Evolutionary conservation across 1,284 basidiomycete genomes (phyloP).

Genomic region (Moesziomyces parantarcticus): DNA sequence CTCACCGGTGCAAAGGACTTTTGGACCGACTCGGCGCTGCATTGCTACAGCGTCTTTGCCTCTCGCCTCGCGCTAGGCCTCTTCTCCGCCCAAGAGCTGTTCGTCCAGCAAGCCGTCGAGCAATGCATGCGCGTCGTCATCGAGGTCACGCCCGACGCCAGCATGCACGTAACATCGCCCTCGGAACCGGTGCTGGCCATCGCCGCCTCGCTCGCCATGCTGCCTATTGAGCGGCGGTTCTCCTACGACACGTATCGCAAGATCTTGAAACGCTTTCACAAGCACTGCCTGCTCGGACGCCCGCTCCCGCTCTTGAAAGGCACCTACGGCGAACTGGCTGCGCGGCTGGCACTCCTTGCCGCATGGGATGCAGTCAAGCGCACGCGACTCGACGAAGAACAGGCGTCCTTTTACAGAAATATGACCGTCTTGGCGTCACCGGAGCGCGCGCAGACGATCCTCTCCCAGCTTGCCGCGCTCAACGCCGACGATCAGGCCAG

Average conservation of each 20-base stretch:
- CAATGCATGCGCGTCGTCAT: conserved; percentile 17
- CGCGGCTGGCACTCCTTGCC: conserved; percentile 7
- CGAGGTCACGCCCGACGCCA: background rate
- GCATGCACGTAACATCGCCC: conserved; percentile 3
- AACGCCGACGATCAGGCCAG: background rate
- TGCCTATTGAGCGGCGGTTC: background rate
- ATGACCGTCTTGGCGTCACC: background rate
- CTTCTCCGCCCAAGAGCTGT: background rate
- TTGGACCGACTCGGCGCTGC: background rate
- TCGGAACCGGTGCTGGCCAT: conserved; percentile 23
- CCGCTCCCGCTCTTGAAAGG: conserved; percentile 5
- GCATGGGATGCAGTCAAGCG: conserved; percentile 26
- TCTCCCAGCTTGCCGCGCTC: background rate
- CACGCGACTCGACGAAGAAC: too few species aligned
- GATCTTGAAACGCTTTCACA: conserved; percentile 2
- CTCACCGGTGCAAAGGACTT: background rate
- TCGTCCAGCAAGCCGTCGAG: conserved; percentile 3
- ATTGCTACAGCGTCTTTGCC: conserved; percentile 11
- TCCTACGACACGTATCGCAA: background rate
- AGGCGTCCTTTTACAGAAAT: background rate
- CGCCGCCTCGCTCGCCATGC: conserved; percentile 15
- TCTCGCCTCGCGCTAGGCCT: conserved; percentile 9
- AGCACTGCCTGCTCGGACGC: conserved; percentile 2
- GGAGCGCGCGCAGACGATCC: conserved; percentile 2
- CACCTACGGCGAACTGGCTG: conserved; percentile 9